Evolutionary conservation across 164 flowering plant genomes (phyloP).

Genomic region (Saururus chinensis): DNA sequence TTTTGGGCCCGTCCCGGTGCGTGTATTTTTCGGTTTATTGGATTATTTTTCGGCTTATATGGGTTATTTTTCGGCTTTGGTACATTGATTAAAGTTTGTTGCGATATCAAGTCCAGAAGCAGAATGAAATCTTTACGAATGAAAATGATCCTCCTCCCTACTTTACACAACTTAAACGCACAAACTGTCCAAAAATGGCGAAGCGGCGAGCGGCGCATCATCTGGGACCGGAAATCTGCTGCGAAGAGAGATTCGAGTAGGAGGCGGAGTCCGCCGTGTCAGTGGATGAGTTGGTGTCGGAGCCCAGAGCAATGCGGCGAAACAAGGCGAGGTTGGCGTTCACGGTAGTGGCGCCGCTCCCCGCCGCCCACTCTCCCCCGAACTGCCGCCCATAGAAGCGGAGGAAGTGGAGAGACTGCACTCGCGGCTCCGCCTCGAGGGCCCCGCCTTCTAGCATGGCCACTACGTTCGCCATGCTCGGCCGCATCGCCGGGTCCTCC

Average conservation of each 20-base stretch:
- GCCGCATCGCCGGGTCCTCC: slow-evolving; percentile 73
- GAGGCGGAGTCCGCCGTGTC: not conserved
- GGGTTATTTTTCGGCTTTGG: too few species aligned
- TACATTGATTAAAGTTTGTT: too few species aligned
- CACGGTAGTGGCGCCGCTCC: not conserved
- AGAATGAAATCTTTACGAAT: too few species aligned
- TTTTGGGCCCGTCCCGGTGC: too few species aligned
- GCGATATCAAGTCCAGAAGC: too few species aligned
- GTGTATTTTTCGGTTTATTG: too few species aligned
- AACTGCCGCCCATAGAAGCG: slow-evolving; percentile 12
- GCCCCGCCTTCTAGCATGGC: slow-evolving; percentile 57
- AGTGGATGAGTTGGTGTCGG: not conserved
- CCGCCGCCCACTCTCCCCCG: slow-evolving; percentile 1
- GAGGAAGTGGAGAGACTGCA: slow-evolving; percentile 11
- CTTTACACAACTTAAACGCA: too few species aligned
- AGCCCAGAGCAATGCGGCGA: too few species aligned
- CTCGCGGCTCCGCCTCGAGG: slow-evolving; percentile 7
- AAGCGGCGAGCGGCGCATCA: not conserved
- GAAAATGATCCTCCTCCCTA: too few species aligned
- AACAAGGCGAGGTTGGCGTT: not conserved
- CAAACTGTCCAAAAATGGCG: too few species aligned
- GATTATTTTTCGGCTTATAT: too few species aligned
- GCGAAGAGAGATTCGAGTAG: slow-evolving; percentile 7
- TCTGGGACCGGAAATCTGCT: slow-evolving; percentile 14
- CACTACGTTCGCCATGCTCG: slow-evolving; percentile 67